phyloP scores from a whole-genome alignment of 2,329 filamentous ascomycete genomes.

The Penicillium italicum region DNA sequence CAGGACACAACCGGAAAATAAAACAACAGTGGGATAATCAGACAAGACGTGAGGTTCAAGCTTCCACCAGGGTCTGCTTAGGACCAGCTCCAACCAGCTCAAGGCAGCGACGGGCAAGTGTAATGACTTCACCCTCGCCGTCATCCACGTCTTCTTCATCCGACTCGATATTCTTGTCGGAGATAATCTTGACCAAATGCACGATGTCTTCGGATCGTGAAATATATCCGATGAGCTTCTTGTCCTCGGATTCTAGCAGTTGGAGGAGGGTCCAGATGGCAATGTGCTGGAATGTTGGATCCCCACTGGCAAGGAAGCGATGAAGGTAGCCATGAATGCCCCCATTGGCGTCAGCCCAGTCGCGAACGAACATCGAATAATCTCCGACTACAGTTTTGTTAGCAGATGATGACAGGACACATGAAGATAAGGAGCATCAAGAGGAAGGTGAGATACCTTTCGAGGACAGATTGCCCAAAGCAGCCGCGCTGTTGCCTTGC shows the following conservation, averaged over 20 bases:
- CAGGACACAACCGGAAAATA: slow-evolving; percentile 12
- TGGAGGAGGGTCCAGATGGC: slow-evolving; percentile 97
- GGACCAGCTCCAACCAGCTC: slow-evolving; percentile 77
- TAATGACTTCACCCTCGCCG: slow-evolving; percentile 89
- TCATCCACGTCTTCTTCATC: slow-evolving; percentile 85
- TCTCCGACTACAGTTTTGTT: slow-evolving; percentile 68
- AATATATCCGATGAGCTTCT: slow-evolving; percentile 81
- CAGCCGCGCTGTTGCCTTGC: slow-evolving; percentile 95
- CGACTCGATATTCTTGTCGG: slow-evolving; percentile 81
- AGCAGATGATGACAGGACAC: not conserved
- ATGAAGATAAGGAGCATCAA: not conserved
- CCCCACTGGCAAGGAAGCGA: slow-evolving; percentile 87
- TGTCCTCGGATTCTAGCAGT: slow-evolving; percentile 90
- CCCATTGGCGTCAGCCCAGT: slow-evolving; percentile 88
- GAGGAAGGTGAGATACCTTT: slow-evolving; percentile 64
- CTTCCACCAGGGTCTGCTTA: slow-evolving; percentile 76
- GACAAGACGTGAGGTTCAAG: slow-evolving; percentile 42
- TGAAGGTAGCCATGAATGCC: slow-evolving; percentile 94
- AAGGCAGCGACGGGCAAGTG: slow-evolving; percentile 81
- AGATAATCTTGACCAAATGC: slow-evolving; percentile 85
- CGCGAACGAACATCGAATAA: slow-evolving; percentile 91
- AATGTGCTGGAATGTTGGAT: slow-evolving; percentile 98
- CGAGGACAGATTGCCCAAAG: slow-evolving; percentile 89
- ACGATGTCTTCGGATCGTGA: slow-evolving; percentile 88
- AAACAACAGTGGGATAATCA: slow-evolving; percentile 5